Conservation (phyloP, 495 filamentous ascomycete species). For the Penicillium pulvis region DNA sequence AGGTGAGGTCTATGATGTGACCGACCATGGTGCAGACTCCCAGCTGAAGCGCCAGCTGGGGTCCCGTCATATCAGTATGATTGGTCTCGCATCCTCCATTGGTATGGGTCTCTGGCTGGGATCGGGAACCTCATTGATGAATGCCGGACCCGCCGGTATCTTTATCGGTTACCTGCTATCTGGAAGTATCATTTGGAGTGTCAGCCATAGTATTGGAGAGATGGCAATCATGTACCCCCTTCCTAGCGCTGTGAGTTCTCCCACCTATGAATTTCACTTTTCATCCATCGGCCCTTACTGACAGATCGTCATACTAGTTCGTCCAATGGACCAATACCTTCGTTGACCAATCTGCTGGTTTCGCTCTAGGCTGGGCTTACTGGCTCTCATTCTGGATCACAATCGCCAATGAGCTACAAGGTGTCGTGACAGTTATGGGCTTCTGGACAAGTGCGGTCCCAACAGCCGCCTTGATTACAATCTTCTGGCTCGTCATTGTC, state of each 20-base stretch:
- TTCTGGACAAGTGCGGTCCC: slow-evolving; percentile 55
- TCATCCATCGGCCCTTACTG: not conserved
- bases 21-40: slow-evolving; percentile 28
- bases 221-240: slow-evolving; percentile 56
- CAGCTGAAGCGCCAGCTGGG: slow-evolving; percentile 31
- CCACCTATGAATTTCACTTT: not conserved
- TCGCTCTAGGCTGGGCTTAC: slow-evolving; percentile 56
- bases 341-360: slow-evolving; percentile 49
- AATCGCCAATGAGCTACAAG: slow-evolving; percentile 50
- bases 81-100: slow-evolving; percentile 36
- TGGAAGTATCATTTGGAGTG: slow-evolving; percentile 36
- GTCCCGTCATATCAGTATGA: slow-evolving; percentile 37
- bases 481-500: slow-evolving; percentile 48
- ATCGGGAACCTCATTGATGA: slow-evolving; percentile 24
- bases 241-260: slow-evolving; percentile 39
- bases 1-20: slow-evolving; percentile 1
- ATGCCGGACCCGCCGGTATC: slow-evolving; percentile 33
- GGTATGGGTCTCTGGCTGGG: slow-evolving; percentile 34
- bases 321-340: slow-evolving; percentile 49
- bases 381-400: slow-evolving; percentile 46
- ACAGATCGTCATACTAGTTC: slow-evolving; percentile 21
- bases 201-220: slow-evolving; percentile 47
- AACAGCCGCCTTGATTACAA: slow-evolving; percentile 48
- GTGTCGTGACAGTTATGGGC: slow-evolving; percentile 58
- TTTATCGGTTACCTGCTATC: slow-evolving; percentile 53